These are phyloP conservation scores for Brassica nigra DNA, from an alignment of 345 rosid genomes.

Conservation along the genomic window DNA sequence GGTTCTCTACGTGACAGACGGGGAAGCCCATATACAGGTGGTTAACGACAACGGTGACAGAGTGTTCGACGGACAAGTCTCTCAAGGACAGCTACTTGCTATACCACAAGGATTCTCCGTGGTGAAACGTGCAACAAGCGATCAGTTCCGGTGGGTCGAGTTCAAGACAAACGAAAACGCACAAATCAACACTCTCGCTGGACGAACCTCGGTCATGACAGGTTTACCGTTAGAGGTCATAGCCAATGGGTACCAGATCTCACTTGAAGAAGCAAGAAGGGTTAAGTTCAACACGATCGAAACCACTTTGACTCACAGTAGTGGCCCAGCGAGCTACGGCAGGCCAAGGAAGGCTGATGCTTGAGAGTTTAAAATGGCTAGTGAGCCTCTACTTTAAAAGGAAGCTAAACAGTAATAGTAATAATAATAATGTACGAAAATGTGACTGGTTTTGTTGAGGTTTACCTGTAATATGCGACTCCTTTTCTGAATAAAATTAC, in stretches of 20 bases:
- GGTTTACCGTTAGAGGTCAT: conserved; percentile 38
- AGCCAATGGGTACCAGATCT: conserved; percentile 30
- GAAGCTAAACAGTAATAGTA: conserved; percentile 22
- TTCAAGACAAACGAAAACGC: conserved; percentile 63
- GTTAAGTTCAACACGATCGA: conserved; percentile 38
- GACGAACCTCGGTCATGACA: conserved; percentile 38
- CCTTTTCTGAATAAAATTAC: background rate
- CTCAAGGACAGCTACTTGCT: conserved; percentile 57
- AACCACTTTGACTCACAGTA: conserved; percentile 39
- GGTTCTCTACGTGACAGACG: conserved; percentile 56
- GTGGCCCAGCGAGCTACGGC: conserved; percentile 28
- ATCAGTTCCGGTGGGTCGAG: conserved; percentile 58
- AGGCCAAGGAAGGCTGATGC: conserved; percentile 26
- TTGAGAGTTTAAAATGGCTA: background rate
- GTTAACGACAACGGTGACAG: conserved; percentile 59
- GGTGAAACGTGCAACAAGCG: conserved; percentile 51
- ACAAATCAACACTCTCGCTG: conserved; percentile 37
- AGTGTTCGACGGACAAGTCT: conserved; percentile 59
- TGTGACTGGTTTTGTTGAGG: conserved; percentile 38
- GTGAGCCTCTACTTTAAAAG: conserved; percentile 12
- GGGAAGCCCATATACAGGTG: conserved; percentile 58
- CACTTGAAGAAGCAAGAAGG: conserved; percentile 37
- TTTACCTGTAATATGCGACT: conserved; percentile 7
- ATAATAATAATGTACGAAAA: conserved; percentile 12
- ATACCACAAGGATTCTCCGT: conserved; percentile 69